Evolutionary conservation across 129 eudicot species (phyloP).

Genomic region (Dittrichia graveolens): DNA sequence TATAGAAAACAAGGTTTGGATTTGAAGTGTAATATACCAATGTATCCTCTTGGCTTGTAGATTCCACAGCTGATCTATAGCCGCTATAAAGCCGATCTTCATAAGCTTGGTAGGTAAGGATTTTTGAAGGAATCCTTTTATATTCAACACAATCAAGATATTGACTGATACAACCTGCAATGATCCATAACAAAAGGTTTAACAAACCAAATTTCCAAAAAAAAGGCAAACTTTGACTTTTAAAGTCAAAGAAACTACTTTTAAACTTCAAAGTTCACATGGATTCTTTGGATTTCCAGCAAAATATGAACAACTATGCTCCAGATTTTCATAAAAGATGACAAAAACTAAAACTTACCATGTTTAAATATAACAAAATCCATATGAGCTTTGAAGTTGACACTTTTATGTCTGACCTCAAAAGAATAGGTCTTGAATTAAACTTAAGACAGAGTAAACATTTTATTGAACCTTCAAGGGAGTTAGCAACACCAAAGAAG

Average conservation of each 20-base stretch:
- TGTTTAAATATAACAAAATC: background rate
- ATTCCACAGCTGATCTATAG: conserved; percentile 81
- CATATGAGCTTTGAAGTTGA: conserved; percentile 1
- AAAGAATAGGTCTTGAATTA: background rate
- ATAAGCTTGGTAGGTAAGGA: conserved; percentile 64
- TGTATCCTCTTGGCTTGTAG: conserved; percentile 69
- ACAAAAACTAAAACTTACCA: no score
- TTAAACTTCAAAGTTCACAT: conserved; percentile 10
- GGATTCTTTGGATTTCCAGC: background rate
- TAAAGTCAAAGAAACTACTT: conserved; percentile 14
- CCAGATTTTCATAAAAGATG: background rate
- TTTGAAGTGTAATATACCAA: conserved; percentile 47
- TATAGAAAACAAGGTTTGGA: background rate
- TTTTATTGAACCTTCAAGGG: conserved; percentile 69
- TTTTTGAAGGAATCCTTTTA: conserved; percentile 69
- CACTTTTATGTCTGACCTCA: conserved; percentile 19
- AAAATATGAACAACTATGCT: background rate
- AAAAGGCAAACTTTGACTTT: background rate
- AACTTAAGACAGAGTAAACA: conserved; percentile 6
- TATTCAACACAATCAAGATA: conserved; percentile 77
- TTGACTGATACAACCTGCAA: conserved; percentile 70
- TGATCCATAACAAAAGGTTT: background rate
- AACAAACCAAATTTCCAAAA: background rate
- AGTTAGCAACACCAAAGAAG: conserved; percentile 70
- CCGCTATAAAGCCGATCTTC: conserved; percentile 76